These are phyloP conservation scores for Elsinoe ampelina DNA, from an alignment of 2,329 filamentous ascomycete species.

Conservation along the genomic window DNA sequence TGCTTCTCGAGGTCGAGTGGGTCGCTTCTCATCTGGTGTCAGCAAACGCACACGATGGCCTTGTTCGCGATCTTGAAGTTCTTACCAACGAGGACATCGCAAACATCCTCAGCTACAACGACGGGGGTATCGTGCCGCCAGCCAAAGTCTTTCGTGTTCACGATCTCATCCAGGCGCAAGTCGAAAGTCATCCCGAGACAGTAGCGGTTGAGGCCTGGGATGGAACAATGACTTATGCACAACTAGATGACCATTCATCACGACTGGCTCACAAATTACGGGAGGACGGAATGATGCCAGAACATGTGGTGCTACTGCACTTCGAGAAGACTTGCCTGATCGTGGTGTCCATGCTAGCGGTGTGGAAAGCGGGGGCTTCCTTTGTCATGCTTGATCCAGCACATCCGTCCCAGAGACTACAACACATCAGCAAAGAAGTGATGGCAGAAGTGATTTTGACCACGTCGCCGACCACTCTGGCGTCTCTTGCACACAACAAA, in stretches of 20 bases:
- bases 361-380: slow-evolving; percentile 30
- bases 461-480: neutral
- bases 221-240: neutral
- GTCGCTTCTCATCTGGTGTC: neutral
- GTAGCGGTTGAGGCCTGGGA: slow-evolving; percentile 9
- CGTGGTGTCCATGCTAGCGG: slow-evolving; percentile 28
- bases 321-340: slow-evolving; percentile 31
- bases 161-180: slow-evolving; percentile 6
- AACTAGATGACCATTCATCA: neutral
- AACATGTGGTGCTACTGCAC: slow-evolving; percentile 25
- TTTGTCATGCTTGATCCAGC: slow-evolving; percentile 21
- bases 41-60: neutral
- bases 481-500: neutral
- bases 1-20: neutral
- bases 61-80: neutral
- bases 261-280: neutral
- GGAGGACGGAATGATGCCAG: neutral
- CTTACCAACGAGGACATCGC: neutral
- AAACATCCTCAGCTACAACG: neutral
- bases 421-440: neutral
- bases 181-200: neutral
- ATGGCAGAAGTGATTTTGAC: neutral
- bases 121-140: neutral
- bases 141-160: slow-evolving; percentile 7
- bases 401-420: neutral